Conservation (phyloP, 2,329 filamentous ascomycete species). For the Xylaria sp. region DNA sequence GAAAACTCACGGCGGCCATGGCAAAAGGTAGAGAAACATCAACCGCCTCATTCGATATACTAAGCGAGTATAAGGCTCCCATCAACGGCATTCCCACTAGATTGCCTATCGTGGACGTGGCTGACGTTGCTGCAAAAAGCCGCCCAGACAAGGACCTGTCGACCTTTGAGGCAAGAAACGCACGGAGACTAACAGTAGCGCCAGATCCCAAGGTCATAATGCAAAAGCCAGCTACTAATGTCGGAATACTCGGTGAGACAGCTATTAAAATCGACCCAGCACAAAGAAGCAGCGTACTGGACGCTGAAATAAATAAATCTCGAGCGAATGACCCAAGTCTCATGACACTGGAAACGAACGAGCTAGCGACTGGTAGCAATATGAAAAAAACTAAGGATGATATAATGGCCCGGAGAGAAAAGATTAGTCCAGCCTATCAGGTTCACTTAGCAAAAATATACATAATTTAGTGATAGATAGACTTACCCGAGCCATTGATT, state of each 20-base stretch:
- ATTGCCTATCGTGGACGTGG: constrained; percentile 28
- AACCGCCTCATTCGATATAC: constrained; percentile 10
- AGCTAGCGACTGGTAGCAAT: constrained; percentile 19
- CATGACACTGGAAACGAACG: constrained; percentile 2
- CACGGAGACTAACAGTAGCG: constrained; percentile 27
- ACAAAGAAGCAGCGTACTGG: constrained; percentile 14
- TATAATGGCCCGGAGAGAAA: constrained; percentile 24
- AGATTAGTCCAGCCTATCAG: constrained; percentile 24
- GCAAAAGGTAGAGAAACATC: constrained; percentile 19
- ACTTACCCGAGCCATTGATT: constrained; percentile 26
- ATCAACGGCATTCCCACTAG: constrained; percentile 29
- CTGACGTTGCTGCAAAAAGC: constrained; percentile 21
- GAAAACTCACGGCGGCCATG: constrained; percentile 13
- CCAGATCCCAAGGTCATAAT: constrained; percentile 27
- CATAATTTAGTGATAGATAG: background rate
- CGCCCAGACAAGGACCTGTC: constrained; percentile 22
- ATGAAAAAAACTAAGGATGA: constrained; percentile 29
- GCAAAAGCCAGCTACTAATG: constrained; percentile 18
- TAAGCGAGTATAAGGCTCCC: constrained; percentile 26
- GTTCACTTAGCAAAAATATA: background rate
- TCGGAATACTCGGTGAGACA: constrained; percentile 8
- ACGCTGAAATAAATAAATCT: constrained; percentile 21
- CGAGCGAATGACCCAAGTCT: background rate
- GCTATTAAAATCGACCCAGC: constrained; percentile 19
- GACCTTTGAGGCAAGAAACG: constrained; percentile 24